phyloP scores from a whole-genome alignment of 2,329 filamentous ascomycete species.

The Clarireedia hainanense region DNA sequence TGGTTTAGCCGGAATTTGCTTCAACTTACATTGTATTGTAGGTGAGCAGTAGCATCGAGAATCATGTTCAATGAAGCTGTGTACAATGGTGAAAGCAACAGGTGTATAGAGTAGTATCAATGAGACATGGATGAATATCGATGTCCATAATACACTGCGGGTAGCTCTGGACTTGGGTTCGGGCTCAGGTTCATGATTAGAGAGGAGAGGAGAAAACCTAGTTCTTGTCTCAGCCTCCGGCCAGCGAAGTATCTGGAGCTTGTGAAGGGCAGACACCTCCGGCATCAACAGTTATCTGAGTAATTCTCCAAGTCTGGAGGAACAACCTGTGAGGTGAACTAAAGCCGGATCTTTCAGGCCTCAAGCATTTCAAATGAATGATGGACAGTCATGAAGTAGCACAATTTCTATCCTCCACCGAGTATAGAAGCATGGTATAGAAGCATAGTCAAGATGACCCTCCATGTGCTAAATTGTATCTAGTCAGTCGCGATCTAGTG shows the following conservation, averaged over 20 bases:
- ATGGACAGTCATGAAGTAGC: too few relatives aligned
- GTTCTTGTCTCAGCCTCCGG: too few relatives aligned
- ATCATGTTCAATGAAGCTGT: neutral
- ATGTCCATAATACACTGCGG: too few relatives aligned
- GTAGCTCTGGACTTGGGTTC: neutral
- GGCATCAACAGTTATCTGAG: neutral
- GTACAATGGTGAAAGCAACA: neutral
- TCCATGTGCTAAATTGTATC: too few relatives aligned
- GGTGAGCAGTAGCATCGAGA: neutral
- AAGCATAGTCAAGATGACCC: too few relatives aligned
- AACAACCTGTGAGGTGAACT: too few relatives aligned
- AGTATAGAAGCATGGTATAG: too few relatives aligned
- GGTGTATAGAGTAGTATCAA: neutral
- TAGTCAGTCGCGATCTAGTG: too few relatives aligned
- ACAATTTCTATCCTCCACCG: too few relatives aligned
- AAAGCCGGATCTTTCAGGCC: too few relatives aligned
- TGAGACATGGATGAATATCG: neutral
- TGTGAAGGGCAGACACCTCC: neutral
- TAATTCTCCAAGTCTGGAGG: too few relatives aligned
- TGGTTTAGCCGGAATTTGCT: accelerated
- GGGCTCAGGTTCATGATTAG: neutral
- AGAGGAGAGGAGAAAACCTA: neutral
- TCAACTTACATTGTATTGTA: neutral
- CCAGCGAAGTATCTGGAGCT: neutral
- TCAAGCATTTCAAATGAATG: too few relatives aligned